Base-by-base conservation (phyloP, 805 yeast species). In the Candida xyloterini region DNA sequence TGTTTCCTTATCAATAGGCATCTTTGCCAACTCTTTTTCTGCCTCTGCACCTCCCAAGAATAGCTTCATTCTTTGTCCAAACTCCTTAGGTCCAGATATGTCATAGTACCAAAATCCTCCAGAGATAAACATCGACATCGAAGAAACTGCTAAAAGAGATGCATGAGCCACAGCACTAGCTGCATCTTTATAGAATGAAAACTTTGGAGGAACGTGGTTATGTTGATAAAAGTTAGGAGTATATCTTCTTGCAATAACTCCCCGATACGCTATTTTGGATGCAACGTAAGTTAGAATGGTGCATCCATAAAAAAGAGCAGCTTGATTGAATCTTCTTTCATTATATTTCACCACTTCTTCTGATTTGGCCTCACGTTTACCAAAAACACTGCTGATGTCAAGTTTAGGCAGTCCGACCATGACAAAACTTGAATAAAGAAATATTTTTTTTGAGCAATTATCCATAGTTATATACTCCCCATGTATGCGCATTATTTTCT, bases 151-250 rank as follows among this genome's bases (percentile, higher is more conserved):
- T 13, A 90, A 65, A 33, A 84, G 63, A 0, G 95, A 77, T 2
- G 96, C 95, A 28, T 85, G 81, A 0, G 82, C 78, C 3, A 90
- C 87, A 0, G 96, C 96, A 28, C 80, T 78, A 24, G 87, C 76
- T 2, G 96, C 96, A 59, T 89, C 96, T 39, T 78, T 76, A 46
- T 85, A 79, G 57, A 85, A 80, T 22, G 84, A 81, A 55, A 81
- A 84, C n/a, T 79, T 70, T 5, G 96, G 96, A 2, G 95, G 95
- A 42, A 78, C 74, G 53, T 88, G 91, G 62, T 89, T 89, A 10
- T 90, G 87, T 52, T 86, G 89, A 62, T 85, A 90, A 52, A 80
- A 70, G 30, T 73, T 73, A 7, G 96, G 96, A 5, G 78, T 62
- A 52, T 78, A 88, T 61, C 83, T 80, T 51, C 96, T 71, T 16